phyloP scores from a whole-genome alignment of 257 asterid genomes.

The Solanum chiquidenum region DNA sequence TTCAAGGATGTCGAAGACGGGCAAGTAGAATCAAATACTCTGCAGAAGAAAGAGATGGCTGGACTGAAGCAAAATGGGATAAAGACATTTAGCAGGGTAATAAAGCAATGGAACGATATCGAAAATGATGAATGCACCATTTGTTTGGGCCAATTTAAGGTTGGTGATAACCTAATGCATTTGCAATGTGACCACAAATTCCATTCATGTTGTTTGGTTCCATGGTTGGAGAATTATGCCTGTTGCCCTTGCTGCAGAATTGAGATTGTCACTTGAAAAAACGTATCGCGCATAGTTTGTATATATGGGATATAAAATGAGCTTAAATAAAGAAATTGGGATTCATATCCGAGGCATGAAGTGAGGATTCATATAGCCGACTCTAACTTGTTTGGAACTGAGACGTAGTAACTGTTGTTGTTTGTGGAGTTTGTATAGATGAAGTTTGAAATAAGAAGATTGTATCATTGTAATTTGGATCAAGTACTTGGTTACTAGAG shows the following conservation, averaged over 20 bases:
- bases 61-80: neutral
- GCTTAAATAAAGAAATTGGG: neutral
- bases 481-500: neutral
- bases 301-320: neutral
- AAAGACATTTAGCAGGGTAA: neutral
- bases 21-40: neutral
- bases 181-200: constrained; percentile 8
- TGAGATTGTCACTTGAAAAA: constrained; percentile 18
- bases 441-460: neutral
- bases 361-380: neutral
- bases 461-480: neutral
- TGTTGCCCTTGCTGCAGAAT: constrained; percentile 17
- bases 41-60: neutral
- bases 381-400: neutral
- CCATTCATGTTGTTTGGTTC: constrained; percentile 12
- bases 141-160: constrained; percentile 1
- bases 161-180: constrained; percentile 6
- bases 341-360: neutral
- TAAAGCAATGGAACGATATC: neutral
- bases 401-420: neutral
- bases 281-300: neutral
- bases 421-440: neutral
- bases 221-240: constrained; percentile 4
- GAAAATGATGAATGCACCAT: constrained; percentile 4
- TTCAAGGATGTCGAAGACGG: neutral